A percentile compares a stretch with the other conserved stretches of the same genome.
Conservation (phyloP, 352 stramenopile genomes). For the Globisporangium megalacanthum region DNA sequence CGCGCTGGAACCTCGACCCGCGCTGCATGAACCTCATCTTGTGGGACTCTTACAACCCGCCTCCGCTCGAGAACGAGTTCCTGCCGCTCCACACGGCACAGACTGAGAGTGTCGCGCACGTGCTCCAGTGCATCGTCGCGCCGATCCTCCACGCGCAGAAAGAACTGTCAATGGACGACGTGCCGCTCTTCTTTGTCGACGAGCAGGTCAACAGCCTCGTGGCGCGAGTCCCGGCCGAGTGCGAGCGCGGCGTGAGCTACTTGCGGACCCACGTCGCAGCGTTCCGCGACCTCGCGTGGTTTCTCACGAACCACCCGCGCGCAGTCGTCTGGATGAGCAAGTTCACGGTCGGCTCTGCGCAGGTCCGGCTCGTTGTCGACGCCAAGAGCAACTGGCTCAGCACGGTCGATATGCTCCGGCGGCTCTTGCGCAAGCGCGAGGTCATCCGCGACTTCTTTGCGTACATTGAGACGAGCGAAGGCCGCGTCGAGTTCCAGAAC, state of each 20-base stretch:
- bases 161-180: conserved; percentile 27
- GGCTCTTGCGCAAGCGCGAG: conserved; percentile 30
- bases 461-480: conserved; percentile 33
- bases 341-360: conserved; percentile 26
- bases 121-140: conserved; percentile 39
- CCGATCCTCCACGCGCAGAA: conserved; percentile 30
- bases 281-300: conserved; percentile 40
- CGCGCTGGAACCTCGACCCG: conserved; percentile 40
- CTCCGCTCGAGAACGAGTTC: conserved; percentile 15
- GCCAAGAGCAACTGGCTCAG: conserved; percentile 38
- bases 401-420: conserved; percentile 44
- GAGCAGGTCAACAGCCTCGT: conserved; percentile 39
- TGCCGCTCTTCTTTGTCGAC: conserved; percentile 38
- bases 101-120: conserved; percentile 33
- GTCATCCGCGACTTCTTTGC: conserved; percentile 44
- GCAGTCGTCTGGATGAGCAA: conserved; percentile 34
- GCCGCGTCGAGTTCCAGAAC: conserved; percentile 26
- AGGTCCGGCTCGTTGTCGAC: conserved; percentile 33
- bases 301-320: conserved; percentile 39
- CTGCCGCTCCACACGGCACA: conserved; percentile 27
- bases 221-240: conserved; percentile 26
- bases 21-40: conserved; percentile 40
- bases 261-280: conserved; percentile 26
- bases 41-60: conserved; percentile 34
- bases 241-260: conserved; percentile 27